Base-by-base conservation (phyloP, 164 flowering plant genomes). In the Litsea cubeba region DNA sequence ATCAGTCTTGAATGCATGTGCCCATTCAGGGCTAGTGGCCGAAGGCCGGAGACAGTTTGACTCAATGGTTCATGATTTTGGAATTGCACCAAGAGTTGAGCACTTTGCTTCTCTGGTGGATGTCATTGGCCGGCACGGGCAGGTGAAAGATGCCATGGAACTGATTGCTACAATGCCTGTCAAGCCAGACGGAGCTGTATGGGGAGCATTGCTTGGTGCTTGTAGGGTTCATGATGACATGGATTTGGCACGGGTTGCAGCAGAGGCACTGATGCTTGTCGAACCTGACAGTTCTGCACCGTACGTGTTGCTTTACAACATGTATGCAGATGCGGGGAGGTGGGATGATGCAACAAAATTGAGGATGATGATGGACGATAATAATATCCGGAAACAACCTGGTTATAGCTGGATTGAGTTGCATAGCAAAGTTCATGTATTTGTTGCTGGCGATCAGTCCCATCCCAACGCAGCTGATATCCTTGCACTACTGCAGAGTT, bases 151-250 rank as follows among this genome's bases (percentile, higher is more conserved):
- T 24, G 75, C 71, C 5, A 23, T 76, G 65, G 71, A 71, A 15
- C 66, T 72, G 23, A 71, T 76, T 58, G 22, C 66, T n/a, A 17
- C 22, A 15, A 76, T 76, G 78, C 75, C 78, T 12, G 20, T 71
- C 2, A 32, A 30, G 40, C 78, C 78, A 25, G 78, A 76, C 22
- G 66, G 58, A 30, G 69, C 78, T 65, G 75, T 76, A 2, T 76
- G 78, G 75, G 78, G 78, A 22, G 74, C 78, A 62, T 71, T 76
- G 66, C 78, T 76, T 14, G 70, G 74, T 30, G 78, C 75, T 65
- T 65, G 71, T 25, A 76, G 69, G 63, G 69, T 71, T 35, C 78
- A 76, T 60, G 66, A 64, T 17, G 63, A 76, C 40, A 0, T 76
- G 22, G 65, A 76, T 49, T 49, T 76, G 54, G 78, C 78, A 17